These are phyloP conservation scores for Acanthamoeba sp. DNA, from an alignment of 208 protist genomes.

Conservation along the genomic window DNA sequence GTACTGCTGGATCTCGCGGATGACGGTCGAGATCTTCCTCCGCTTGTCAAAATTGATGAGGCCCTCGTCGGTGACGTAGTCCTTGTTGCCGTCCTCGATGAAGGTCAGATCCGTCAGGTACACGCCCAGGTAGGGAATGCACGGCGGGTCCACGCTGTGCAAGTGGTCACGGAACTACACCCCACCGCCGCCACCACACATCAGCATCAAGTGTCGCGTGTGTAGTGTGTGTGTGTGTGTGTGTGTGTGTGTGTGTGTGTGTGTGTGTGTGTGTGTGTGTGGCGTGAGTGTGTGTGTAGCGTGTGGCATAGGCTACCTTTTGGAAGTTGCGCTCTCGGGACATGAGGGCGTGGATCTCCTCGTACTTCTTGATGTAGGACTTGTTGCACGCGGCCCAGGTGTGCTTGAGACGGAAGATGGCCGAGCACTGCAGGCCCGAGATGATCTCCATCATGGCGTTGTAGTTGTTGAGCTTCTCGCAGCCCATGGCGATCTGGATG, in stretches of 20 bases:
- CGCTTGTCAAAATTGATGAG: slow-evolving; percentile 76
- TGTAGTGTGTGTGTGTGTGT: no score
- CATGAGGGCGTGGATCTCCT: slow-evolving; percentile 60
- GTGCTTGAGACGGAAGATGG: slow-evolving; percentile 80
- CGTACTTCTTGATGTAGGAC: slow-evolving; percentile 18
- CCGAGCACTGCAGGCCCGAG: slow-evolving; percentile 79
- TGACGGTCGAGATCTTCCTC: neutral
- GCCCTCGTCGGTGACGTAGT: slow-evolving; percentile 49
- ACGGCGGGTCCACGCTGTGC: slow-evolving; percentile 63
- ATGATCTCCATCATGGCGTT: slow-evolving; percentile 86
- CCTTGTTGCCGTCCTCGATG: slow-evolving; percentile 89
- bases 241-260: no score
- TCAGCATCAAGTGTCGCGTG: neutral
- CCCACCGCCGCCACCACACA: neutral
- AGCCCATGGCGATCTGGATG: slow-evolving; percentile 70
- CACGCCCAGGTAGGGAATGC: slow-evolving; percentile 78
- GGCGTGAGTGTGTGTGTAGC: no score
- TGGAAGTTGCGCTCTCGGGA: slow-evolving; percentile 70
- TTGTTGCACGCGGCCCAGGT: slow-evolving; percentile 82
- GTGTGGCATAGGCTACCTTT: neutral
- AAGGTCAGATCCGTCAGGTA: slow-evolving; percentile 90
- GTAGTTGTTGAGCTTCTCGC: slow-evolving; percentile 82
- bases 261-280: no score
- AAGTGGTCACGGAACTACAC: slow-evolving; percentile 9
- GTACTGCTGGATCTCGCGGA: slow-evolving; percentile 74